Evolutionary conservation across 2,329 filamentous ascomycete species (phyloP), one percentile per base, ranked within the genome.

Genomic region (Apiospora hydei): DNA sequence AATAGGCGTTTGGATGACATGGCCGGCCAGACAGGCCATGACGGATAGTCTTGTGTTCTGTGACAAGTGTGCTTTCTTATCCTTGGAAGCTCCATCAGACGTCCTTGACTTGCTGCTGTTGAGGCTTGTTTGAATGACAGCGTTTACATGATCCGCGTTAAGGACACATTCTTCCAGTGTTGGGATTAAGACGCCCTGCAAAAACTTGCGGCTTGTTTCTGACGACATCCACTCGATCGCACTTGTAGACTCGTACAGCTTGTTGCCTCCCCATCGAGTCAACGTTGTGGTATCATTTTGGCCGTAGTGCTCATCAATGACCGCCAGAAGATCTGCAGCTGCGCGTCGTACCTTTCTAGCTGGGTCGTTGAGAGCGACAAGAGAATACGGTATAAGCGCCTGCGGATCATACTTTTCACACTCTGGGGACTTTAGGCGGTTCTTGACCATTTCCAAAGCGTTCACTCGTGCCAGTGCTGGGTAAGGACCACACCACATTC

Each of bases 81-180:
- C 88, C 10, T 86, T 79, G 7, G 81, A 78, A 34, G 81, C 70
- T 61, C 72, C 77, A 14, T 79, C 77, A 2, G 57, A 75, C 75
- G 72, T 74, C 67, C 75, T 74, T 49, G 80, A 76, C 66, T 78
- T 71, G 70, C 89, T 88, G 70, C 89, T 88, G 75, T 91, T 90
- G 14, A 96, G 80, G 0, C 87, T 83, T 44, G 85, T 86, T 73
- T 89, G 86, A 6, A 98, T 80, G 2, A 91, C 87, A 26, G 89
- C 88, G 38, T 88, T 84, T 64, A 98, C 86, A 73, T 96, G 91
- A 41, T 88, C 89, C 4, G 90, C 84, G 78, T 98, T 95, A 75
- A 98, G 89, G 4, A 96, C 87, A 77, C 92, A 97, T 81, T 98
- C 96, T 81, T 98, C 95, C 13, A 98, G 83, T 1, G 88, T 89